A percentile compares a stretch with the other conserved stretches of the same genome.
These are phyloP conservation scores for Suhomyces sp. DNA, from an alignment of 805 yeast species.

Conservation along the genomic window DNA sequence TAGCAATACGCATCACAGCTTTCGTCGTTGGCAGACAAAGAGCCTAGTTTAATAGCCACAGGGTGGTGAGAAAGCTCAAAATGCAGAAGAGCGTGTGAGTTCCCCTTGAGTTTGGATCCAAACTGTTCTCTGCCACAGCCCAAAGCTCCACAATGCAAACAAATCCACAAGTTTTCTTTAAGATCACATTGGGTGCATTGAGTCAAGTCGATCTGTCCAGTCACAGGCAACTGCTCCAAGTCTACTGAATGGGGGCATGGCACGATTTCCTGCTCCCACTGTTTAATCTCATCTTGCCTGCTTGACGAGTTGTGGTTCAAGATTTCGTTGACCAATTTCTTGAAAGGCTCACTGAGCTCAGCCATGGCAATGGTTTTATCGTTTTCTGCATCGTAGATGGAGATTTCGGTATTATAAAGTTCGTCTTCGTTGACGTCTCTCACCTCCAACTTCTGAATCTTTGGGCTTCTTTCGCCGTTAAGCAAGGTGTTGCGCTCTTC, in stretches of 20 bases:
- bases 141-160: conserved; percentile 83
- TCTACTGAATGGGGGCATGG: conserved; percentile 74
- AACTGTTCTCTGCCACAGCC: conserved; percentile 96
- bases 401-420: conserved; percentile 46
- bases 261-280: conserved; percentile 87
- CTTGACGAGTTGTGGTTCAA: conserved; percentile 57
- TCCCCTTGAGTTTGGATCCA: conserved; percentile 85
- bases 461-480: conserved; percentile 31
- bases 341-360: conserved; percentile 19
- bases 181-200: conserved; percentile 62
- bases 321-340: conserved; percentile 41
- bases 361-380: conserved; percentile 25
- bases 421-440: conserved; percentile 62
- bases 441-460: conserved; percentile 66
- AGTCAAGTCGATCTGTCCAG: conserved; percentile 25
- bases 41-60: conserved; percentile 87
- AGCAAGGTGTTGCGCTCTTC: conserved; percentile 17
- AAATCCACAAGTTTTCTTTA: conserved; percentile 83
- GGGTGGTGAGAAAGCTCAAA: conserved; percentile 60
- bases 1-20: conserved; percentile 85
- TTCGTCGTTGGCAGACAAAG: conserved; percentile 66
- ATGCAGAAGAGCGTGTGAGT: conserved; percentile 85
- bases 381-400: conserved; percentile 38
- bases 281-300: conserved; percentile 65
- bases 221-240: conserved; percentile 38